Base-by-base conservation (phyloP, 2,329 filamentous ascomycete genomes). In the Ciborinia camelliae region DNA sequence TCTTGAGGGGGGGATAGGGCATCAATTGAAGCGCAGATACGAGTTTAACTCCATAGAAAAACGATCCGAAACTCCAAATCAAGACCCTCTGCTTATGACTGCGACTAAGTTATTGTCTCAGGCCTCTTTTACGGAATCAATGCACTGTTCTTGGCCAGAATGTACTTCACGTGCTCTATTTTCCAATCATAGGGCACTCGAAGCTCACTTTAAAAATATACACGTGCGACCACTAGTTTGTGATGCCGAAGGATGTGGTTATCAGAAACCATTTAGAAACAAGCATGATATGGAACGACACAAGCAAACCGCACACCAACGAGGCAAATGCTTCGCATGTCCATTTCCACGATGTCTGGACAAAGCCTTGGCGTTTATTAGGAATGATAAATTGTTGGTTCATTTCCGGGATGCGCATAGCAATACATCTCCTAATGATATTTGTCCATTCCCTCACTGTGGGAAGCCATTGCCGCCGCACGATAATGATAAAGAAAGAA, bases 181-280 rank as follows among this genome's bases (percentile, higher is more conserved):
- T 32, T 8, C 61, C 5, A 57, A 39, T 15, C n/a, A 5, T 2
- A 57, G 43, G 48, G 8, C n/a, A 6, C 41, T 63, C 20, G 20
- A 45, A 5, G n/a, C 23, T 4, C 61, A 63, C 30, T 23, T 63
- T 4, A 39, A 28, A 9, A 63, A 63, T 9, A 63, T 63, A 26
- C 61, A 63, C n/a, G 12, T 63, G 5, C 2, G n/a, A 12, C 61
- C 61, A 1, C 26, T 63, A 5, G 14, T 57, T 4, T 63, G 61
- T 47, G 51, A n/a, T 5, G 7, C 30, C 2, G 10, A 3, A 7
- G 61, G 61, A 3, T 63, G 61, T 1, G 61, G 61, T 2, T 63
- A 57, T 35, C 61, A 63, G 28, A 63, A 57, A 37, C 61, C 61
- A 14, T 63, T 63, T 26, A 32, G 61, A 9, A 63, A 63, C 23